Evolutionary conservation across 495 filamentous ascomycete species (phyloP).

Genomic region (Hyaloscypha finlandica): DNA sequence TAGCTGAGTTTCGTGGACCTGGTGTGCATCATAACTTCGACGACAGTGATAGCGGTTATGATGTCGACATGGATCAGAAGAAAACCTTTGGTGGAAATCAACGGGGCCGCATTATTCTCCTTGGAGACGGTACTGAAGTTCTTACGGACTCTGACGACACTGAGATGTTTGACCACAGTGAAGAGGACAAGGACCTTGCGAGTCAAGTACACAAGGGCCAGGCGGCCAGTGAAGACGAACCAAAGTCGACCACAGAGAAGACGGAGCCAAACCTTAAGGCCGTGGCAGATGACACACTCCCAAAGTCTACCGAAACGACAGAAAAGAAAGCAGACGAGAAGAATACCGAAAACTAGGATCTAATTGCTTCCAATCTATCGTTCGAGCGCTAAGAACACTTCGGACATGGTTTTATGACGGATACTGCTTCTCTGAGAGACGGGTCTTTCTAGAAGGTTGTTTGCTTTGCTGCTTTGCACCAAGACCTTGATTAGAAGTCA

Average conservation of each 20-base stretch:
- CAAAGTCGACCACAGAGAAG: conserved; percentile 20
- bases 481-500: conserved; percentile 19
- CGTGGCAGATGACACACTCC: conserved; percentile 17
- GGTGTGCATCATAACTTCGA: conserved; percentile 88
- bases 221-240: conserved; percentile 1
- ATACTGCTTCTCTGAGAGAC: conserved; percentile 3
- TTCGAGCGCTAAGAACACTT: neutral
- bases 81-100: conserved; percentile 36
- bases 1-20: conserved; percentile 95
- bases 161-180: conserved; percentile 88
- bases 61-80: conserved; percentile 70
- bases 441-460: conserved; percentile 16
- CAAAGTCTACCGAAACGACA: conserved; percentile 11
- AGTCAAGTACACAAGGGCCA: conserved; percentile 53
- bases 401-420: neutral
- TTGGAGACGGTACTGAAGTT: conserved; percentile 92
- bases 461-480: conserved; percentile 16
- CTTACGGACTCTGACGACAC: conserved; percentile 82
- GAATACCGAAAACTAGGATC: conserved; percentile 1
- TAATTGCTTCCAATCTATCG: neutral
- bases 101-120: conserved; percentile 83
- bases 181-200: conserved; percentile 76
- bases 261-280: conserved; percentile 15
- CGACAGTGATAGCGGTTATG: conserved; percentile 90
- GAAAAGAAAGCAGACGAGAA: conserved; percentile 15